These are phyloP conservation scores for Daldinia decipiens DNA, from an alignment of 495 filamentous ascomycete genomes.

Conservation along the genomic window DNA sequence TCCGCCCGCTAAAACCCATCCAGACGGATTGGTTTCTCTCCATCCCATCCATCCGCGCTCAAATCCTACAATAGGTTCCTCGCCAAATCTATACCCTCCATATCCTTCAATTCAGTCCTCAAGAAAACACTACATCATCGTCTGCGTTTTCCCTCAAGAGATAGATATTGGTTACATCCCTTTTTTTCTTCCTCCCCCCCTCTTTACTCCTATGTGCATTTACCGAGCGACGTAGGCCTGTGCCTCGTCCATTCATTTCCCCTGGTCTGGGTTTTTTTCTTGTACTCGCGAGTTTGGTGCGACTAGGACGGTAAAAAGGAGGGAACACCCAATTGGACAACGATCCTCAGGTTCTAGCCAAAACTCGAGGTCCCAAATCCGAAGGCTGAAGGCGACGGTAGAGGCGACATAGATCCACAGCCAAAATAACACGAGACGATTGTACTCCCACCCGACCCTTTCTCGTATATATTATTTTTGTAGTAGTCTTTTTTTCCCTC, in stretches of 20 bases:
- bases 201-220: conserved; percentile 23
- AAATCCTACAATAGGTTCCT: conserved; percentile 18
- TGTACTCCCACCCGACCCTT: conserved; percentile 10
- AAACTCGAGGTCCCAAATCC: conserved; percentile 34
- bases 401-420: conserved; percentile 28
- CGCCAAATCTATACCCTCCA: conserved; percentile 19
- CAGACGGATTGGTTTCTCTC: conserved; percentile 25
- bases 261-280: conserved; percentile 28
- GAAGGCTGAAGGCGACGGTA: conserved; percentile 36
- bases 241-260: conserved; percentile 33
- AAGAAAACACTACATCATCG: conserved; percentile 16
- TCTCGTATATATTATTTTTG: conserved; percentile 31
- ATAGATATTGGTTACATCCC: conserved; percentile 32
- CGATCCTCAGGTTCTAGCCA: conserved; percentile 33
- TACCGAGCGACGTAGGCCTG: conserved; percentile 34
- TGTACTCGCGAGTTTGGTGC: conserved; percentile 29
- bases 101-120: conserved; percentile 17
- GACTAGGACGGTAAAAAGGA: conserved; percentile 35
- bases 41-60: conserved; percentile 29
- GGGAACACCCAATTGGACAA: conserved; percentile 40
- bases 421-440: conserved; percentile 29
- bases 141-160: conserved; percentile 21
- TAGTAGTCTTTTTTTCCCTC: conserved; percentile 21
- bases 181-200: not conserved
- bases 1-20: conserved; percentile 36